phyloP scores from a whole-genome alignment of 225 moss, liverwort and hornwort species.

The Pleurozium schreberi region DNA sequence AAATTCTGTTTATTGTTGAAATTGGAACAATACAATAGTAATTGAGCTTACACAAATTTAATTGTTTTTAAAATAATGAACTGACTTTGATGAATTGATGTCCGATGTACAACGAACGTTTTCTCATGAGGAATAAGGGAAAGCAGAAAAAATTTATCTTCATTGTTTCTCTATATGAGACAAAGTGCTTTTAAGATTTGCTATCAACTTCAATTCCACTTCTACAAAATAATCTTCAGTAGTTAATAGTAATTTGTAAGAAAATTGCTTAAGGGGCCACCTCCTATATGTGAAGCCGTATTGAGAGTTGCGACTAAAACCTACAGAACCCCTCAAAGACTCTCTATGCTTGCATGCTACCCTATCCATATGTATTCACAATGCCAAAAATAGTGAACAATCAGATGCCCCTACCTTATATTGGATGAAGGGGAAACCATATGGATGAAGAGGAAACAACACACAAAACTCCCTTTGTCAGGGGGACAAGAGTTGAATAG shows the following conservation, averaged over 20 bases:
- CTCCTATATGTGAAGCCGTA: accelerated
- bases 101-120: too few species aligned
- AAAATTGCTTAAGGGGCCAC: accelerated
- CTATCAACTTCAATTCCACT: neutral
- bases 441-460: neutral
- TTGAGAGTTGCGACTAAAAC: neutral
- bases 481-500: neutral
- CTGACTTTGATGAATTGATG: neutral
- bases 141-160: neutral
- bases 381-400: neutral
- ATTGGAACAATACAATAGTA: neutral
- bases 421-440: neutral
- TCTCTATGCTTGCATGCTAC: neutral
- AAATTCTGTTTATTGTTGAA: neutral
- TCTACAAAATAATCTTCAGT: neutral
- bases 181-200: neutral
- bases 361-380: too few species aligned
- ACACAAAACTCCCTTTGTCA: neutral
- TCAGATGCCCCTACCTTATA: neutral
- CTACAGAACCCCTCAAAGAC: accelerated
- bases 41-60: too few species aligned
- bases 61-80: neutral
- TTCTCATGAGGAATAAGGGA: too few species aligned
- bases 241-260: neutral
- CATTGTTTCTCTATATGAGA: neutral